Conservation (phyloP, 441 rosid species). For the Euphorbia celastroides region DNA sequence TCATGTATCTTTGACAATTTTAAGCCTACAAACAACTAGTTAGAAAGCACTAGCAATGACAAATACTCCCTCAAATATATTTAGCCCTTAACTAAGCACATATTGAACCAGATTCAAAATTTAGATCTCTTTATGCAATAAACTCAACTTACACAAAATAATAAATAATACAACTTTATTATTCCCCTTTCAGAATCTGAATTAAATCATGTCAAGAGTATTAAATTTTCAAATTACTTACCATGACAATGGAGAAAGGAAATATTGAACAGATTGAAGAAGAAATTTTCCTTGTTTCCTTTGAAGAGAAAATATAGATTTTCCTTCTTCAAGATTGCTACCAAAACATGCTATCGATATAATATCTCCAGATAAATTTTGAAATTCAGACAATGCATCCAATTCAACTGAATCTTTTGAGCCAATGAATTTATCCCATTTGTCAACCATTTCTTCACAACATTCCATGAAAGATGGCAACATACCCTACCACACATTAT, state of each 20-base stretch:
- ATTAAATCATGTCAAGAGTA: too few species aligned
- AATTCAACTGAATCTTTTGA: conserved; percentile 11
- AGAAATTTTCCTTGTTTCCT: conserved; percentile 8
- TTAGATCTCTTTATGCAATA: too few species aligned
- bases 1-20: too few species aligned
- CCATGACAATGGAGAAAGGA: conserved; percentile 1
- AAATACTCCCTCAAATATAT: too few species aligned
- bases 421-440: conserved; percentile 19
- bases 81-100: too few species aligned
- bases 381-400: conserved; percentile 18
- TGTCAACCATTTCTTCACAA: conserved; percentile 21
- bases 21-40: too few species aligned
- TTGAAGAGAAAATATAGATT: conserved; percentile 14
- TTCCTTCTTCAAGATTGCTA: conserved; percentile 23
- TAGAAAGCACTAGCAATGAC: too few species aligned
- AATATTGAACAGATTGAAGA: conserved; percentile 10
- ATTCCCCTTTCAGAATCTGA: too few species aligned
- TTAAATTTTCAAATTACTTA: not conserved
- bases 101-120: too few species aligned
- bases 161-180: too few species aligned
- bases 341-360: conserved; percentile 27
- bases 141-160: too few species aligned
- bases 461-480: conserved; percentile 18
- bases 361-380: conserved; percentile 16
- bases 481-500: conserved; percentile 9